phyloP scores from a whole-genome alignment of 768 basidiomycete genomes.

The Pisolithus microcarpus region DNA sequence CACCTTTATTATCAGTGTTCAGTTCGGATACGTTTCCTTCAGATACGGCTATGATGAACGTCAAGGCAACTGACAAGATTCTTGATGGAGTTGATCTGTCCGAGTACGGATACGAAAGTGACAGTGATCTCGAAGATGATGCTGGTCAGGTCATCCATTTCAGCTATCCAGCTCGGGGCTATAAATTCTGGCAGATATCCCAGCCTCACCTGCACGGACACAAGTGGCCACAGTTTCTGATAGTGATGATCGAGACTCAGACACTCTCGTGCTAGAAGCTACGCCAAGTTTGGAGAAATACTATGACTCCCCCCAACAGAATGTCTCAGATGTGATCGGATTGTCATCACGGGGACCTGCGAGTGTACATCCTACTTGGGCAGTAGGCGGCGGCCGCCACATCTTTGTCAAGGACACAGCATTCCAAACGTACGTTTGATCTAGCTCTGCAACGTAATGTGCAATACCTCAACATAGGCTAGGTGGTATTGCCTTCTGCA shows the following conservation, averaged over 20 bases:
- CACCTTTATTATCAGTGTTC: too few relatives aligned
- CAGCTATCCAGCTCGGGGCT: background rate
- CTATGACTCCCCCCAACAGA: background rate
- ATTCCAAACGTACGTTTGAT: slow-evolving; percentile 19
- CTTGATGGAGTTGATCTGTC: too few relatives aligned
- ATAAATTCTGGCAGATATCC: background rate
- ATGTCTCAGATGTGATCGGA: background rate
- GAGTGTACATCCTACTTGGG: background rate
- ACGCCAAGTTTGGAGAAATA: background rate
- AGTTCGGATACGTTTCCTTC: too few relatives aligned
- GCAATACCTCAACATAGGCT: background rate
- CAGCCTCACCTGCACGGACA: background rate
- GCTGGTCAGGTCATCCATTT: background rate
- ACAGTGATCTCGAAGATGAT: too few relatives aligned
- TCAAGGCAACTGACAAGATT: too few relatives aligned
- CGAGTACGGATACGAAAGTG: too few relatives aligned
- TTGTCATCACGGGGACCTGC: background rate
- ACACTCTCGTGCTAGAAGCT: background rate
- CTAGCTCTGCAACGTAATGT: background rate
- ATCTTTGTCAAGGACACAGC: slow-evolving; percentile 21
- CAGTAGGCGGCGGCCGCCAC: slow-evolving; percentile 17
- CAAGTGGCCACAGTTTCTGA: too few relatives aligned
- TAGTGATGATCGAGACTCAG: background rate
- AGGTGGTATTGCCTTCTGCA: slow-evolving; percentile 36
- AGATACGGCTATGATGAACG: too few relatives aligned